A percentile compares a stretch with the other conserved stretches of the same genome.
phyloP scores from a whole-genome alignment of 129 eudicot genomes.

The Flaveria ramosissima region DNA sequence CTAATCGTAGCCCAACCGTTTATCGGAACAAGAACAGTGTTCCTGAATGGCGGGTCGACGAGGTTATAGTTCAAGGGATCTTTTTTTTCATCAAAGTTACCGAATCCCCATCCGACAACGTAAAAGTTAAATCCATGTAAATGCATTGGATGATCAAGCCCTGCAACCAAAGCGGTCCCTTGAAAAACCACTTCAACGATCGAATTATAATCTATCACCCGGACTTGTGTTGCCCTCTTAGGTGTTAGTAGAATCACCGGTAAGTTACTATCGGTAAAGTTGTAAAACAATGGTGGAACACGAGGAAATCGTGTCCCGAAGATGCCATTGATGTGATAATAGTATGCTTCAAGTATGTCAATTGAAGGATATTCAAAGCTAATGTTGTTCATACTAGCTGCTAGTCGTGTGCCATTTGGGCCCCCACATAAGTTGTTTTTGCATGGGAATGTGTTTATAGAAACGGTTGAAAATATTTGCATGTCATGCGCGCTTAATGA shows the following conservation, averaged over 20 bases:
- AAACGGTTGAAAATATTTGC: slow-evolving; percentile 37
- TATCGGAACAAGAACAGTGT: slow-evolving; percentile 58
- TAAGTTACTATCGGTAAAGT: slow-evolving; percentile 42
- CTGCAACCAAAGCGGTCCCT: slow-evolving; percentile 45
- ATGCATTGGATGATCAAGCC: slow-evolving; percentile 77
- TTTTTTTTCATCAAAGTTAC: slow-evolving; percentile 43
- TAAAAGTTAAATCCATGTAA: slow-evolving; percentile 62
- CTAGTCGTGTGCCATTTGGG: slow-evolving; percentile 61
- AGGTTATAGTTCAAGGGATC: slow-evolving; percentile 61
- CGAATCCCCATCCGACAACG: slow-evolving; percentile 58
- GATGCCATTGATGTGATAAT: slow-evolving; percentile 46
- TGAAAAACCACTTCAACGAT: slow-evolving; percentile 51
- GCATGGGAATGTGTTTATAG: slow-evolving; percentile 56
- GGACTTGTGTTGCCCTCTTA: slow-evolving; percentile 42
- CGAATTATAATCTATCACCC: slow-evolving; percentile 37
- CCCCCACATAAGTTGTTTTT: slow-evolving; percentile 44
- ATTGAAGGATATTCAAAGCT: slow-evolving; percentile 48
- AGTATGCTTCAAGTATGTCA: slow-evolving; percentile 63
- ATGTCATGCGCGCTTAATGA: slow-evolving; percentile 27
- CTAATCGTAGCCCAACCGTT: slow-evolving; percentile 64
- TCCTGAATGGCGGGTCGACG: slow-evolving; percentile 53
- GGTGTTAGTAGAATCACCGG: slow-evolving; percentile 39
- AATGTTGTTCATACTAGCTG: slow-evolving; percentile 67
- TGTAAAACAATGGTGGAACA: slow-evolving; percentile 48
- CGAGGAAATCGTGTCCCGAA: slow-evolving; percentile 51